Conservation (phyloP, 495 filamentous ascomycete species). For the Hyaloscypha hepaticicola region DNA sequence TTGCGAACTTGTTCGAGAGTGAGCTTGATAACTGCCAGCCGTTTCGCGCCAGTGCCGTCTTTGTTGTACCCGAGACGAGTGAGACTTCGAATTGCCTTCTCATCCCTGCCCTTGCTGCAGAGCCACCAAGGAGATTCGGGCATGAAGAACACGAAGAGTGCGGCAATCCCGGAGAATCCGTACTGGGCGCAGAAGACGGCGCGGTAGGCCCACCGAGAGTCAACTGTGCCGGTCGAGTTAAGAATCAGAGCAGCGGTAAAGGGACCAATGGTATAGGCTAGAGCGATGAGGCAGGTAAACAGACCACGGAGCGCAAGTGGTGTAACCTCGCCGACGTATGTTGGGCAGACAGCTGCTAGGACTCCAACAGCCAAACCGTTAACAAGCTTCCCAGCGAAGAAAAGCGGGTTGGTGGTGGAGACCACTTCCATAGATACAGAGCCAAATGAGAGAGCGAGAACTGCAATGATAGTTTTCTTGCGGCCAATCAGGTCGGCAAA, state of each 20-base stretch:
- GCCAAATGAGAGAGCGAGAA: conserved; percentile 31
- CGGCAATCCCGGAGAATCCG: conserved; percentile 30
- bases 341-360: conserved; percentile 29
- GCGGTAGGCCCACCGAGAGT: conserved; percentile 37
- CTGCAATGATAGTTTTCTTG: conserved; percentile 16
- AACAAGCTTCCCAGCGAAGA: conserved; percentile 36
- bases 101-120: conserved; percentile 34
- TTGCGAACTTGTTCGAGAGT: conserved; percentile 29
- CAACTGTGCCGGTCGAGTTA: conserved; percentile 29
- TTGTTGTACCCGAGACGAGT: conserved; percentile 18
- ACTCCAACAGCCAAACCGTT: conserved; percentile 35
- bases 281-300: conserved; percentile 29
- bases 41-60: conserved; percentile 1
- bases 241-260: conserved; percentile 33
- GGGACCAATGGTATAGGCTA: conserved; percentile 33
- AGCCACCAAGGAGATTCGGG: conserved; percentile 27
- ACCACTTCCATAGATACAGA: conserved; percentile 33
- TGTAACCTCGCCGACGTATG: conserved; percentile 35
- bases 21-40: conserved; percentile 14
- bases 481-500: conserved; percentile 26
- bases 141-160: conserved; percentile 26
- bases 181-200: conserved; percentile 35
- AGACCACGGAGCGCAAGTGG: conserved; percentile 35
- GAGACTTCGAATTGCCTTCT: conserved; percentile 36
- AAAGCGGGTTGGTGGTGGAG: conserved; percentile 34